These are phyloP conservation scores for Hymenoscyphus infarciens DNA, from an alignment of 2,329 filamentous ascomycete species.

Conservation along the genomic window DNA sequence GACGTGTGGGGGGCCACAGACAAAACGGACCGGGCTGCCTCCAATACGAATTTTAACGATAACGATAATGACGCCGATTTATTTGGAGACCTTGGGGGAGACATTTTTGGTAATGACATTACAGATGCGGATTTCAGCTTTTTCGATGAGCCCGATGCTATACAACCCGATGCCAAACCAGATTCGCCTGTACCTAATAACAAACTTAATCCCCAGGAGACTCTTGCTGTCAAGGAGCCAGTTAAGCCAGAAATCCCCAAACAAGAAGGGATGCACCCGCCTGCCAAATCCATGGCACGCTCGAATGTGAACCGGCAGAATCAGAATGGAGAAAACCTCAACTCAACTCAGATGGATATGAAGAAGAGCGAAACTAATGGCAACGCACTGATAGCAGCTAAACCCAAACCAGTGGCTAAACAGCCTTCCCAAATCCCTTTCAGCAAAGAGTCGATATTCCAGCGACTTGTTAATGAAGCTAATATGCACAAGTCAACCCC, in stretches of 20 bases:
- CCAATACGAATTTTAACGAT: slow-evolving; percentile 27
- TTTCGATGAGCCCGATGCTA: slow-evolving; percentile 60
- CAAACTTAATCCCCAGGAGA: slow-evolving; percentile 9
- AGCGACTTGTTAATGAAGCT: slow-evolving; percentile 21
- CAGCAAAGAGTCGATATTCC: slow-evolving; percentile 32
- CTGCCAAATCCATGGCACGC: not conserved
- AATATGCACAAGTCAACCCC: not conserved
- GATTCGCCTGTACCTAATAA: slow-evolving; percentile 13
- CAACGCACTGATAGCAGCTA: not conserved
- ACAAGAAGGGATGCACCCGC: slow-evolving; percentile 7
- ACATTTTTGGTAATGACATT: slow-evolving; percentile 67
- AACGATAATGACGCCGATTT: slow-evolving; percentile 42
- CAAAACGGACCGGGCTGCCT: slow-evolving; percentile 26
- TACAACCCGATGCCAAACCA: slow-evolving; percentile 26
- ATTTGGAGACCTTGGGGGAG: slow-evolving; percentile 65
- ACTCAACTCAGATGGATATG: not conserved
- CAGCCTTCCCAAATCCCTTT: slow-evolving; percentile 21
- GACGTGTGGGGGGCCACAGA: slow-evolving; percentile 30
- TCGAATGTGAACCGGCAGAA: not conserved
- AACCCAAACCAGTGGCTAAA: not conserved
- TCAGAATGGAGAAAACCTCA: not conserved
- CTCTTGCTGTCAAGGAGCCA: not conserved
- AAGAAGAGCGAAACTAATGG: not conserved
- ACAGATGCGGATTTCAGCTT: slow-evolving; percentile 83
- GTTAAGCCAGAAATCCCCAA: not conserved